phyloP scores from a whole-genome alignment of 2,329 filamentous ascomycete species.

The Scleromitrula shiraiana region DNA sequence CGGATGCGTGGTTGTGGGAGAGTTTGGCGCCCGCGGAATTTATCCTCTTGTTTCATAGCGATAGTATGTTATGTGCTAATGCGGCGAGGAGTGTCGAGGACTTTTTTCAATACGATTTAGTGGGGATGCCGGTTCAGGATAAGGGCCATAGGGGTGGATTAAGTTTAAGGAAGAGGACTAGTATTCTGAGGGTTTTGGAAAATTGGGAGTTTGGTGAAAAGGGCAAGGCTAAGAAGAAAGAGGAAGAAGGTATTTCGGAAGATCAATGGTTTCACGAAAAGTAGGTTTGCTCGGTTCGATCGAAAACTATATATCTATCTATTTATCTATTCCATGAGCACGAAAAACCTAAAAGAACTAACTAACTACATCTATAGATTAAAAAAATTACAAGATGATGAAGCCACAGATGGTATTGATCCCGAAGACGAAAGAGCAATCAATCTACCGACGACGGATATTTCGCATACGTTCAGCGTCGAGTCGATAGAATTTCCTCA shows the following conservation, averaged over 20 bases:
- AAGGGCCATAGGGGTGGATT: conserved; percentile 32
- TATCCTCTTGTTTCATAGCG: conserved; percentile 31
- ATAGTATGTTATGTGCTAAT: conserved; percentile 31
- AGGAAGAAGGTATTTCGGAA: conserved; percentile 17
- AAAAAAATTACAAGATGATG: conserved; percentile 15
- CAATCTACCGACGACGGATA: conserved; percentile 24
- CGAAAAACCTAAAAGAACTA: no score
- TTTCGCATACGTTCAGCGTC: conserved; percentile 27
- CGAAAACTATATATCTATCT: no score
- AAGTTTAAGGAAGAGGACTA: conserved; percentile 32
- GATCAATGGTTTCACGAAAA: conserved; percentile 27
- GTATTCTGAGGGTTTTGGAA: conserved; percentile 27
- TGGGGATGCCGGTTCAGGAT: conserved; percentile 29
- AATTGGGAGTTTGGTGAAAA: conserved; percentile 23
- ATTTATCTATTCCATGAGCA: no score
- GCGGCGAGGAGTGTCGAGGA: conserved; percentile 29
- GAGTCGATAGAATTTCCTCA: conserved; percentile 27
- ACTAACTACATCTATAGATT: conserved; percentile 14
- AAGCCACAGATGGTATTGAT: conserved; percentile 16
- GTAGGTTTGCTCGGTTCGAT: conserved; percentile 12
- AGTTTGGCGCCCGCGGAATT: conserved; percentile 28
- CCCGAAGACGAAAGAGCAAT: conserved; percentile 19
- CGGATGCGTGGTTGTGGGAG: conserved; percentile 30
- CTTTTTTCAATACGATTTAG: conserved; percentile 31
- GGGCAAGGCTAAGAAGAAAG: conserved; percentile 7